Conservation (phyloP, 2,329 filamentous ascomycete species). For the Paecilomyces formosus region DNA sequence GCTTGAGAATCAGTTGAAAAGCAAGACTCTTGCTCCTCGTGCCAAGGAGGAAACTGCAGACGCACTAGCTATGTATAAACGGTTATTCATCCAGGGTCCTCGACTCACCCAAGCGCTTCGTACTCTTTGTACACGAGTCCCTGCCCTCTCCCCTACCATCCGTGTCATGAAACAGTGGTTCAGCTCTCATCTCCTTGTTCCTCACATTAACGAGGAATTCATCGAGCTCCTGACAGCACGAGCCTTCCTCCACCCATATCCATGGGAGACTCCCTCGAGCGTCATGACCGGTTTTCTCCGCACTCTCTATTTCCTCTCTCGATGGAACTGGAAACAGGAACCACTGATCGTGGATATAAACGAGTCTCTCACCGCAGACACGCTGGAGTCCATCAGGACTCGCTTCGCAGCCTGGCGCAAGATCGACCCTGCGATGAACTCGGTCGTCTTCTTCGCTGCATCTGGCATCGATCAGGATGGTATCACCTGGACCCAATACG, state of each 20-base stretch:
- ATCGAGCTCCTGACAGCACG: slow-evolving; percentile 75
- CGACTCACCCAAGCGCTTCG: slow-evolving; percentile 75
- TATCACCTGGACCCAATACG: slow-evolving; percentile 67
- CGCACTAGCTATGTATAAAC: slow-evolving; percentile 63
- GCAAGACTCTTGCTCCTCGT: slow-evolving; percentile 59
- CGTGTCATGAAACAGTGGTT: slow-evolving; percentile 89
- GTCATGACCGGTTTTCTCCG: slow-evolving; percentile 73
- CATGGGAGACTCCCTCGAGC: slow-evolving; percentile 71
- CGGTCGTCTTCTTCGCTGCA: slow-evolving; percentile 70
- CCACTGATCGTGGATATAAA: slow-evolving; percentile 74
- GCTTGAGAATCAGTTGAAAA: slow-evolving; percentile 69
- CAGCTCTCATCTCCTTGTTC: slow-evolving; percentile 67
- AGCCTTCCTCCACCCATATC: slow-evolving; percentile 72
- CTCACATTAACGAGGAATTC: slow-evolving; percentile 70
- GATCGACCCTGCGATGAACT: slow-evolving; percentile 82
- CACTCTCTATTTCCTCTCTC: slow-evolving; percentile 68
- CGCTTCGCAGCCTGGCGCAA: slow-evolving; percentile 79
- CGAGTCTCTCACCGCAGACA: slow-evolving; percentile 51
- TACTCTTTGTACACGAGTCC: slow-evolving; percentile 72
- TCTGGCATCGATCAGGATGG: slow-evolving; percentile 72
- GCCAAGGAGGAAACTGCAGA: slow-evolving; percentile 61
- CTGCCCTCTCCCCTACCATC: slow-evolving; percentile 72
- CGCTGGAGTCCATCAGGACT: slow-evolving; percentile 57
- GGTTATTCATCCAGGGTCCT: slow-evolving; percentile 63
- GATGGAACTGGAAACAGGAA: slow-evolving; percentile 86